Evolutionary conservation across 169 alveolate species (phyloP).

Genomic region (Plasmodium fragile): DNA sequence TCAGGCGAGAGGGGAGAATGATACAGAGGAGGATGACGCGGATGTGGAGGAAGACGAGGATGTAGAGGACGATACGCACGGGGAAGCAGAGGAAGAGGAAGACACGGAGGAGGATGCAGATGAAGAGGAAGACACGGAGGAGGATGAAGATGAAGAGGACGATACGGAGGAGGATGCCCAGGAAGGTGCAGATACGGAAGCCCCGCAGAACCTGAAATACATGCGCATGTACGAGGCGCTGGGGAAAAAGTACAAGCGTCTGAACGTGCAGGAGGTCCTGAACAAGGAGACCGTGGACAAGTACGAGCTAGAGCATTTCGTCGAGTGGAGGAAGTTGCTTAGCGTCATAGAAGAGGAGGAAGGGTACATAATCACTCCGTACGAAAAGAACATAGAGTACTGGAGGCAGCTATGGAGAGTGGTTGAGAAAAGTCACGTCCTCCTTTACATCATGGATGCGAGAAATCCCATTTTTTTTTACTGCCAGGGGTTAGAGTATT

Average conservation of each 20-base stretch:
- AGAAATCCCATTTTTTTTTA: constrained; percentile 97
- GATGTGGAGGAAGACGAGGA: not conserved
- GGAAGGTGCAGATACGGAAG: not conserved
- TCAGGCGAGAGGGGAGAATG: not conserved
- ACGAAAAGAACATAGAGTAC: constrained; percentile 98
- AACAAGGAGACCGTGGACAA: constrained; percentile 77
- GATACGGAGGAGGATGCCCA: not conserved
- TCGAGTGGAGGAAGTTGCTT: constrained; percentile 84
- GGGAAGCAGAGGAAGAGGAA: not conserved
- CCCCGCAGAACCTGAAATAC: constrained; percentile 1
- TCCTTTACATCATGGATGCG: constrained; percentile 97
- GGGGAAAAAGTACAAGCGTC: constrained; percentile 53
- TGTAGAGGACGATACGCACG: not conserved
- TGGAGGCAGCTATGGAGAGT: constrained; percentile 99
- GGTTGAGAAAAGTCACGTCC: constrained; percentile 95
- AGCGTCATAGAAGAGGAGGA: constrained; percentile 91
- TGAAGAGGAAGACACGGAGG: constrained; percentile 15
- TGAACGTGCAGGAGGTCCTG: constrained; percentile 14
- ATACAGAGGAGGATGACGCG: constrained; percentile 10
- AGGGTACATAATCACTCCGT: constrained; percentile 96
- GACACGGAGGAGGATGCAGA: constrained; percentile 21
- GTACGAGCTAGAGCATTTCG: constrained; percentile 80
- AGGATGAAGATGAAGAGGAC: not conserved
- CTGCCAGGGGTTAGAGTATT: constrained; percentile 91
- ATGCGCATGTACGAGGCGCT: constrained; percentile 63